Conservation (phyloP, 2,329 filamentous ascomycete genomes). For the Trichophyton verrucosum region DNA sequence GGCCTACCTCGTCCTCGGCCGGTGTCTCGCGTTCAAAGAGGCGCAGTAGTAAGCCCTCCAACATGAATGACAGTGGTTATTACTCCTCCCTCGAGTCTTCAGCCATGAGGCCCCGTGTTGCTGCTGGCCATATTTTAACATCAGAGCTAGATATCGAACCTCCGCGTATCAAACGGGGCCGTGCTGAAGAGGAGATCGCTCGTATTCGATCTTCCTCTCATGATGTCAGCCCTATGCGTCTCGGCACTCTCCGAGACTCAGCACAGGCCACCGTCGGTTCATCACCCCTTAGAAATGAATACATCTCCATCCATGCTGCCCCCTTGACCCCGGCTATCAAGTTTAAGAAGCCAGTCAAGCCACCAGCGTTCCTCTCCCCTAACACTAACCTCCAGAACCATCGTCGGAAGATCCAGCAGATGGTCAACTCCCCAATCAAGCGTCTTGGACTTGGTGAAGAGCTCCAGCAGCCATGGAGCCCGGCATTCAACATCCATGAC, state of each 20-base stretch:
- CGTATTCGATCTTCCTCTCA: constrained; percentile 85
- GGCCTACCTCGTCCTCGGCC: constrained; percentile 51
- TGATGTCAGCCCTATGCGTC: constrained; percentile 60
- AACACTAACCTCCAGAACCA: constrained; percentile 87
- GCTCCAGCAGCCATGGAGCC: constrained; percentile 33
- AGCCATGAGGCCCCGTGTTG: constrained; percentile 54
- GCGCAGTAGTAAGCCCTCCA: constrained; percentile 56
- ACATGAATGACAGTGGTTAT: constrained; percentile 89
- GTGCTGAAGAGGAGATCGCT: constrained; percentile 90
- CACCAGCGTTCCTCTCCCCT: constrained; percentile 70
- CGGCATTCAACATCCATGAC: constrained; percentile 41
- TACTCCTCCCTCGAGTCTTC: constrained; percentile 95
- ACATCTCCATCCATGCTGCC: constrained; percentile 44
- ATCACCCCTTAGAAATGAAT: constrained; percentile 52
- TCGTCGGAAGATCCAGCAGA: constrained; percentile 64
- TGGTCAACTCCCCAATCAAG: constrained; percentile 64
- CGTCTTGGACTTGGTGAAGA: constrained; percentile 31
- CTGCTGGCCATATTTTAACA: constrained; percentile 52
- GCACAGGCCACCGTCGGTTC: constrained; percentile 40
- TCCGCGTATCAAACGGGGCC: constrained; percentile 72
- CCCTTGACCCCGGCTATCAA: constrained; percentile 77
- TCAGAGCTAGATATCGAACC: constrained; percentile 63
- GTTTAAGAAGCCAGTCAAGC: constrained; percentile 54
- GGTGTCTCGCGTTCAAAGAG: constrained; percentile 53
- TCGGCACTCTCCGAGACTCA: constrained; percentile 31